These are phyloP conservation scores for Coemansia sp. DNA, from an alignment of 192 early-diverging fungal species.

Conservation along the genomic window DNA sequence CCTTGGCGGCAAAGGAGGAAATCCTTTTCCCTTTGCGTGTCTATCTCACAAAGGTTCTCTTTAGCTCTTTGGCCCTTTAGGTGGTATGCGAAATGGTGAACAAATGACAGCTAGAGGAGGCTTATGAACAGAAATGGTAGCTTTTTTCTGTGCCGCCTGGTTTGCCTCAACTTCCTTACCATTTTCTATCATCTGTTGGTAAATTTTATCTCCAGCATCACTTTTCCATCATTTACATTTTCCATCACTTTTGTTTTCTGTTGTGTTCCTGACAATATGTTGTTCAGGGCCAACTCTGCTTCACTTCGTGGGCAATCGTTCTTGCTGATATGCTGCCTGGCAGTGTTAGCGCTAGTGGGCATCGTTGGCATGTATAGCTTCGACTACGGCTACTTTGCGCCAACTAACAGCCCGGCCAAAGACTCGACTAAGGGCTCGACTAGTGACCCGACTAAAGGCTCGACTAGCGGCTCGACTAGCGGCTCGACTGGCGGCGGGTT, in stretches of 20 bases:
- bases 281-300: too few relatives aligned
- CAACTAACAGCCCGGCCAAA: not conserved
- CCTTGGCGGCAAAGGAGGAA: too few relatives aligned
- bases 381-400: not conserved
- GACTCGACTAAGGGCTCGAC: not conserved
- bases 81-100: too few relatives aligned
- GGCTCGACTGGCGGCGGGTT: not conserved
- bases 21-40: too few relatives aligned
- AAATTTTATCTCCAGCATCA: not conserved
- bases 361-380: constrained; percentile 4
- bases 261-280: not conserved
- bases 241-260: not conserved
- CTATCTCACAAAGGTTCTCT: too few relatives aligned
- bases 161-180: not conserved
- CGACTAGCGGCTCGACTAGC: not conserved
- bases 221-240: not conserved
- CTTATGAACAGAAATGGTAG: too few relatives aligned
- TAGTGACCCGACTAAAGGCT: too few relatives aligned
- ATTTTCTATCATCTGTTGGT: not conserved
- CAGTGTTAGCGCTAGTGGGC: not conserved
- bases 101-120: too few relatives aligned
- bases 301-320: not conserved
- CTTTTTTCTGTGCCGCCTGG: too few relatives aligned
- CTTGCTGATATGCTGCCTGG: not conserved
- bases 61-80: too few relatives aligned